Evolutionary conservation across 2,329 filamentous ascomycete species (phyloP).

Genomic region (Chaetomium globosum): DNA sequence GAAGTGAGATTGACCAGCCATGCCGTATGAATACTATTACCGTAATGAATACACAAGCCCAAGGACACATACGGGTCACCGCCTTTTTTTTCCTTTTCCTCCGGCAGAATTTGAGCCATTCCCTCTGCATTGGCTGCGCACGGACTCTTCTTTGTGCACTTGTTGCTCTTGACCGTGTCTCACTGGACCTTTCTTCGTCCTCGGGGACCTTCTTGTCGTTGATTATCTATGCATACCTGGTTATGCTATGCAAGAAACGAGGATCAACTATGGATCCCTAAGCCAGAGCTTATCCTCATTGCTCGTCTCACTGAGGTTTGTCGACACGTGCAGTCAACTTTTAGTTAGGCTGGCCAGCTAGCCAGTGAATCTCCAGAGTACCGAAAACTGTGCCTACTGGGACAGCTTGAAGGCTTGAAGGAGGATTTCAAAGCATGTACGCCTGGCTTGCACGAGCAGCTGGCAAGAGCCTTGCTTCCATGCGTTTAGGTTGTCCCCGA

Average conservation of each 20-base stretch:
- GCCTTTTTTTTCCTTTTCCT: slow-evolving; percentile 9
- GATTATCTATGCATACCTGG: not conserved
- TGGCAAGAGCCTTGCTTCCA: not conserved
- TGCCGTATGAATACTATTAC: slow-evolving; percentile 2
- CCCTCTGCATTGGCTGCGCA: not conserved
- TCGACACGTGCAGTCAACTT: not conserved
- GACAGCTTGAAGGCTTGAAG: too few species aligned
- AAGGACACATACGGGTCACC: not conserved
- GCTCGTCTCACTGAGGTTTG: not conserved
- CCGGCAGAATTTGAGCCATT: slow-evolving; percentile 9
- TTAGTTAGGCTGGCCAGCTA: too few species aligned
- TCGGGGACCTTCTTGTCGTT: not conserved
- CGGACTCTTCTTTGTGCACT: not conserved
- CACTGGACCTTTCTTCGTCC: not conserved
- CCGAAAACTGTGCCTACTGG: not conserved
- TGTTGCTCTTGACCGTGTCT: not conserved
- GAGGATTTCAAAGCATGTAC: not conserved
- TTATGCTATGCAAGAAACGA: not conserved
- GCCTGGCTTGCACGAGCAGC: not conserved
- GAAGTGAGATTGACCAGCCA: not conserved
- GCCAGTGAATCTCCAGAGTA: not conserved
- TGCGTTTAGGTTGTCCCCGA: not conserved
- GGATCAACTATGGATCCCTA: not conserved
- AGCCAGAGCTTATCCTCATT: not conserved
- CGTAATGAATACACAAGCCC: not conserved